These are phyloP conservation scores for Macrotyloma uniflorum DNA, from an alignment of 306 rosid genomes.

Conservation along the genomic window DNA sequence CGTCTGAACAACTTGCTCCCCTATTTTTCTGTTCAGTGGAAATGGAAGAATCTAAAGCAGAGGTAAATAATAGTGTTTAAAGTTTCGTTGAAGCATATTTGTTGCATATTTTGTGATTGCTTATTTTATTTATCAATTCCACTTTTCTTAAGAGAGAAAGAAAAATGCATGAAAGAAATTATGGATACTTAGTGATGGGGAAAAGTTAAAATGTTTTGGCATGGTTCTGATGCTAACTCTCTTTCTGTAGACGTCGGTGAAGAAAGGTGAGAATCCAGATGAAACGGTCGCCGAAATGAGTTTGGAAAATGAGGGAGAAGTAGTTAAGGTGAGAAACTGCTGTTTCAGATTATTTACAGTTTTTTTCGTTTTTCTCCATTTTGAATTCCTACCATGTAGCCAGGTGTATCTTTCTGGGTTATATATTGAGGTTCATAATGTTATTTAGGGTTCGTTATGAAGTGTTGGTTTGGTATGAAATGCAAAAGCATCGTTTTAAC, in stretches of 20 bases:
- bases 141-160: not conserved
- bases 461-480: not conserved
- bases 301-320: conserved; percentile 29
- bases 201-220: not conserved
- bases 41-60: conserved; percentile 24
- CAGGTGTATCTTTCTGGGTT: too few relatives aligned
- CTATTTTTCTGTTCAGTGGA: not conserved
- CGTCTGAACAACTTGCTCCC: not conserved
- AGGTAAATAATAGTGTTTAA: conserved; percentile 4
- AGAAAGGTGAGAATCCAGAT: conserved; percentile 32
- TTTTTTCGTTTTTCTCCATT: not conserved
- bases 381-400: not conserved
- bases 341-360: not conserved
- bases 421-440: too few relatives aligned
- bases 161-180: not conserved
- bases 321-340: conserved; percentile 34
- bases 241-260: not conserved
- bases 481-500: not conserved
- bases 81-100: not conserved
- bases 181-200: not conserved
- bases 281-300: conserved; percentile 2
- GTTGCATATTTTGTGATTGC: not conserved
- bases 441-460: not conserved
- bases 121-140: too few relatives aligned
- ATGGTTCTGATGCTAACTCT: conserved; percentile 1